These are phyloP conservation scores for Saccharum officinarum DNA, from an alignment of 176 grass and related monocot species.

Conservation along the genomic window DNA sequence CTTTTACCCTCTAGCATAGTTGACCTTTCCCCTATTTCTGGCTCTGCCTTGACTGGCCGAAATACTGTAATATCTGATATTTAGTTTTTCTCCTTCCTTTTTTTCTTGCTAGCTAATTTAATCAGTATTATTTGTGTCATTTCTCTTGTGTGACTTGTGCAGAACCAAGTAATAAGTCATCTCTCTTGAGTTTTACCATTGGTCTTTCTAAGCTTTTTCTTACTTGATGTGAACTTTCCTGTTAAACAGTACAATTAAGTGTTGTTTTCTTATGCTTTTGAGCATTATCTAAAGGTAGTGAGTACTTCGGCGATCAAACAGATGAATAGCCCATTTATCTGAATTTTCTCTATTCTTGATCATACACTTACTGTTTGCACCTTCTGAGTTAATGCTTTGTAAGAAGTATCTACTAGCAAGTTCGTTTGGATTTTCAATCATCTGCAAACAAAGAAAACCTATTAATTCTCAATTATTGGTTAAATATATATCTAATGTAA, in stretches of 20 bases:
- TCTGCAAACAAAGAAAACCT: neutral
- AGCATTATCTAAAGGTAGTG: neutral
- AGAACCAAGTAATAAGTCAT: neutral
- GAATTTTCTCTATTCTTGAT: neutral
- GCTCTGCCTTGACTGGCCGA: neutral
- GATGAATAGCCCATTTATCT: neutral
- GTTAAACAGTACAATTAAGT: neutral
- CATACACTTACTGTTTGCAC: neutral
- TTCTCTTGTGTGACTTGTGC: neutral
- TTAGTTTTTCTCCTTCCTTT: neutral
- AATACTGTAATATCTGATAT: neutral
- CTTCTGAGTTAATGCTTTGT: neutral
- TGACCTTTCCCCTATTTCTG: neutral
- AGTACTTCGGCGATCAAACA: neutral
- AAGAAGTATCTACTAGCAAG: neutral
- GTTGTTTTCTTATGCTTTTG: slow-evolving; percentile 4
- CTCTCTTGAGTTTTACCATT: neutral
- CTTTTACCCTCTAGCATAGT: neutral
- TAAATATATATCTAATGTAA: neutral
- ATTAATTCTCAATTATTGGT: neutral
- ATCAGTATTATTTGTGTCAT: neutral
- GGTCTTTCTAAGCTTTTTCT: neutral
- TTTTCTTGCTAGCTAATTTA: neutral
- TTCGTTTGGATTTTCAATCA: neutral
- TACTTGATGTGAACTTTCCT: neutral